phyloP scores from a whole-genome alignment of 306 rosid genomes.

The Parietaria judaica region DNA sequence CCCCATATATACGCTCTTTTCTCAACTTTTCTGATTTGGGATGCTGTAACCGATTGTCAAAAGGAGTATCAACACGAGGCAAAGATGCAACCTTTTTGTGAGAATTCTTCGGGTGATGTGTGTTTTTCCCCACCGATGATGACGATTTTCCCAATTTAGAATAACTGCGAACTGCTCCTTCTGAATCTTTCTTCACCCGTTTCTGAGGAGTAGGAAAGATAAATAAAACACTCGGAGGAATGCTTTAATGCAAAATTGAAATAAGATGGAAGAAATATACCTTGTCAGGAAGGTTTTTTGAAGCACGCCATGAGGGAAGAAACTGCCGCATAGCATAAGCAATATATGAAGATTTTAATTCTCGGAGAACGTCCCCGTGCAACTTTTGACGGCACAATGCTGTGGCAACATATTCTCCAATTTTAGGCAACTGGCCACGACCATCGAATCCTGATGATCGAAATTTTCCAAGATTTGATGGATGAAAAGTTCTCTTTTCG shows the following conservation, averaged over 20 bases:
- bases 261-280: conserved; percentile 22
- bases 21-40: conserved; percentile 36
- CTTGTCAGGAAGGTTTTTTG: conserved; percentile 36
- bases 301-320: conserved; percentile 30
- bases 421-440: conserved; percentile 45
- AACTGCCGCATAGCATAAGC: conserved; percentile 34
- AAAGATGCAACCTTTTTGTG: conserved; percentile 26
- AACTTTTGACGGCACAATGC: conserved; percentile 78
- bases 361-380: conserved; percentile 55
- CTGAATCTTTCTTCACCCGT: conserved; percentile 21
- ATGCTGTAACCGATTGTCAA: conserved; percentile 24
- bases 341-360: conserved; percentile 45
- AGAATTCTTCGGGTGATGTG: conserved; percentile 49
- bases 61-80: conserved; percentile 22
- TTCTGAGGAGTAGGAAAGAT: conserved; percentile 33
- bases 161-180: conserved; percentile 4
- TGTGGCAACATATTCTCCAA: conserved; percentile 55
- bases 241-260: conserved; percentile 17
- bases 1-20: conserved; percentile 37
- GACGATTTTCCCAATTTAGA: conserved; percentile 30
- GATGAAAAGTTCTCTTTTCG: conserved; percentile 30
- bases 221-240: conserved; percentile 5
- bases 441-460: conserved; percentile 40
- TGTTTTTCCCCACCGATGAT: conserved; percentile 34
- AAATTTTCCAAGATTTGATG: conserved; percentile 29